These are phyloP conservation scores for Trametes elegans DNA, from an alignment of 768 basidiomycete genomes.

Conservation along the genomic window DNA sequence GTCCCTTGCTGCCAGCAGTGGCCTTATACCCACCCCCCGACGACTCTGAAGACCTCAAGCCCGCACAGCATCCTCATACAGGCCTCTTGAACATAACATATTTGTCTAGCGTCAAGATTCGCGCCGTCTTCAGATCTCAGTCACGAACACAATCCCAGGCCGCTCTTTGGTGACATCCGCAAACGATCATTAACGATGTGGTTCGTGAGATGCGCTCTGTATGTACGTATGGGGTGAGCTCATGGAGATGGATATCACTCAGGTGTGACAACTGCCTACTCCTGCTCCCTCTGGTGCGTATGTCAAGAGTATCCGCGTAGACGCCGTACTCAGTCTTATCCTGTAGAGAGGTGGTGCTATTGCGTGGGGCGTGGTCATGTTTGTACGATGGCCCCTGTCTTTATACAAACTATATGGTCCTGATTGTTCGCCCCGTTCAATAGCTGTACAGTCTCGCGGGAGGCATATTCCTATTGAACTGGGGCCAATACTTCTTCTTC, in stretches of 20 bases:
- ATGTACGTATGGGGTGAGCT: background rate
- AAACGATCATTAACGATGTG: conserved; percentile 27
- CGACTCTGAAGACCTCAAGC: conserved; percentile 8
- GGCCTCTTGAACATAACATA: background rate
- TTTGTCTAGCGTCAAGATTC: conserved; percentile 4
- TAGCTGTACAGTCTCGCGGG: conserved; percentile 68
- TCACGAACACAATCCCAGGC: conserved; percentile 12
- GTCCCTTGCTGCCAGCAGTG: conserved; percentile 19
- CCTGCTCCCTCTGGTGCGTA: conserved; percentile 65
- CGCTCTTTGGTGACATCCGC: background rate
- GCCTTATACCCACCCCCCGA: conserved; percentile 12
- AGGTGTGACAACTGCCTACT: conserved; percentile 84
- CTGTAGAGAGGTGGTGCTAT: conserved; percentile 71
- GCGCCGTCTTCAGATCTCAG: conserved; percentile 15
- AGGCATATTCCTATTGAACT: conserved; percentile 58
- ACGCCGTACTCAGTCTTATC: conserved; percentile 16
- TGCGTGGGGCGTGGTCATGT: conserved; percentile 62
- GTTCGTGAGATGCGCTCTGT: conserved; percentile 7
- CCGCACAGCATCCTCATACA: conserved; percentile 1
- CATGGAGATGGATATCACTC: conserved; percentile 5
- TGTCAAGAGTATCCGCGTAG: background rate
- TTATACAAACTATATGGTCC: background rate
- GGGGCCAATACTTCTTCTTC: conserved; percentile 66
- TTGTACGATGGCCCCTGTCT: conserved; percentile 38
- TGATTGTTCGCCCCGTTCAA: conserved; percentile 1